Conservation (phyloP, 2,329 filamentous ascomycete species). For the Claviceps citrina region DNA sequence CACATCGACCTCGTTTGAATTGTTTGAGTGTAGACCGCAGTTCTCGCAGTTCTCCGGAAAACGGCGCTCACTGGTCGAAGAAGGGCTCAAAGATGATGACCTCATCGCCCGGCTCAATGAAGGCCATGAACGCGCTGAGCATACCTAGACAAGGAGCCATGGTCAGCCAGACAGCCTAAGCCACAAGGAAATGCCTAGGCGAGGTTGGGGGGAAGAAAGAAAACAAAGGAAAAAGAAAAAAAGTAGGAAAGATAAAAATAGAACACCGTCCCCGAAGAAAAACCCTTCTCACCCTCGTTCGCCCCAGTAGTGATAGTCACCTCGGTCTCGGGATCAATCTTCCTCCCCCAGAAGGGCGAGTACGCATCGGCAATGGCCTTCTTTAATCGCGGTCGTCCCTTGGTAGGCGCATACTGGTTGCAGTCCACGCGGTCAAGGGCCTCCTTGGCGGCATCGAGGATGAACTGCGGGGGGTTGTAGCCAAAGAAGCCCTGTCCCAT, state of each 20-base stretch:
- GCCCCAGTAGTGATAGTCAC: slow-evolving; percentile 88
- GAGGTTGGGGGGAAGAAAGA: too few species aligned
- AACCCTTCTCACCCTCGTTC: slow-evolving; percentile 43
- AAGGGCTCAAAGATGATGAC: slow-evolving; percentile 98
- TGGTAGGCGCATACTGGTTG: slow-evolving; percentile 96
- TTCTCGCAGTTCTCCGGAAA: too few species aligned
- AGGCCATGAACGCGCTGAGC: slow-evolving; percentile 95
- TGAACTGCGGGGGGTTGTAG: slow-evolving; percentile 86
- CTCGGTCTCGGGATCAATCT: slow-evolving; percentile 76
- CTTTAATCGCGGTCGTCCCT: slow-evolving; percentile 77
- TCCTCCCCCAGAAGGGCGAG: slow-evolving; percentile 70
- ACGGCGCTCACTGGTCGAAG: slow-evolving; percentile 62
- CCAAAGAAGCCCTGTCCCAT: slow-evolving; percentile 63
- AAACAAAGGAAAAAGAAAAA: neutral
- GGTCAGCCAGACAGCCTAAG: neutral
- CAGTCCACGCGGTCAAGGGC: slow-evolving; percentile 85
- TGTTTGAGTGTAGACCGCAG: too few species aligned
- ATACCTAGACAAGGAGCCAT: slow-evolving; percentile 35
- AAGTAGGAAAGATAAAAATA: too few species aligned
- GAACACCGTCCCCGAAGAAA: too few species aligned
- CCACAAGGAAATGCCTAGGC: neutral
- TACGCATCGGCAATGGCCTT: slow-evolving; percentile 91
- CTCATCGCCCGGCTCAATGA: slow-evolving; percentile 86
- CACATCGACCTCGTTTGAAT: too few species aligned
- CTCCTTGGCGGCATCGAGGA: slow-evolving; percentile 78